These are phyloP conservation scores for Hypoxylon sp. DNA, from an alignment of 2,329 filamentous ascomycete genomes.

Conservation along the genomic window DNA sequence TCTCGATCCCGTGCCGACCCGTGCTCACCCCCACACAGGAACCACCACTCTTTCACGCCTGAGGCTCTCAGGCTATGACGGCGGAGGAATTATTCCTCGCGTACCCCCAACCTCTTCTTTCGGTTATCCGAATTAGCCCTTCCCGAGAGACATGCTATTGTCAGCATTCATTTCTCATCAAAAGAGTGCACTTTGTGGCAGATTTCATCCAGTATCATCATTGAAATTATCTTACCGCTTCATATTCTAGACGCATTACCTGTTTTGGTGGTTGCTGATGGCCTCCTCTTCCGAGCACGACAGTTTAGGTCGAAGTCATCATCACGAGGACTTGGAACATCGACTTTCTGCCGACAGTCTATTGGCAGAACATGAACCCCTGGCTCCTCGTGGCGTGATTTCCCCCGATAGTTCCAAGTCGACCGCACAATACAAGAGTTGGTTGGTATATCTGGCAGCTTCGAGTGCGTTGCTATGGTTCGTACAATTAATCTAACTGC, in stretches of 20 bases:
- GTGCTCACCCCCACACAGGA: slow-evolving; percentile 8
- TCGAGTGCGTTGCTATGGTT: slow-evolving; percentile 27
- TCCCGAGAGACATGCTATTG: slow-evolving; percentile 12
- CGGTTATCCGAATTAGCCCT: slow-evolving; percentile 16
- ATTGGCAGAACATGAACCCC: slow-evolving; percentile 21
- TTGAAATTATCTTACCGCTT: slow-evolving; percentile 3
- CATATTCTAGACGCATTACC: neutral
- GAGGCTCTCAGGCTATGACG: slow-evolving; percentile 11
- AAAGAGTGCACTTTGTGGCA: neutral
- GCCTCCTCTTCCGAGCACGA: slow-evolving; percentile 16
- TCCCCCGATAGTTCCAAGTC: slow-evolving; percentile 1
- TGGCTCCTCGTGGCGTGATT: slow-evolving; percentile 1
- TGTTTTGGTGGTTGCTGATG: slow-evolving; percentile 8
- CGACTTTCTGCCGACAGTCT: slow-evolving; percentile 21
- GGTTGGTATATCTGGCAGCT: slow-evolving; percentile 27
- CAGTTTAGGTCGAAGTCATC: neutral
- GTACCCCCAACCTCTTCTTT: slow-evolving; percentile 15
- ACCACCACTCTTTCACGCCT: slow-evolving; percentile 14
- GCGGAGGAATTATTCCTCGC: slow-evolving; percentile 4
- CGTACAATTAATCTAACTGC: slow-evolving; percentile 13
- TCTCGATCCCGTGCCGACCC: slow-evolving; percentile 21
- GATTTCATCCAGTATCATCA: slow-evolving; percentile 2
- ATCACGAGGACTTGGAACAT: slow-evolving; percentile 25
- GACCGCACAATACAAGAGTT: slow-evolving; percentile 2
- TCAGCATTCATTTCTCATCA: slow-evolving; percentile 15